Base-by-base conservation (phyloP, 1,284 basidiomycete species). In the Laetiporus sulphureus region DNA sequence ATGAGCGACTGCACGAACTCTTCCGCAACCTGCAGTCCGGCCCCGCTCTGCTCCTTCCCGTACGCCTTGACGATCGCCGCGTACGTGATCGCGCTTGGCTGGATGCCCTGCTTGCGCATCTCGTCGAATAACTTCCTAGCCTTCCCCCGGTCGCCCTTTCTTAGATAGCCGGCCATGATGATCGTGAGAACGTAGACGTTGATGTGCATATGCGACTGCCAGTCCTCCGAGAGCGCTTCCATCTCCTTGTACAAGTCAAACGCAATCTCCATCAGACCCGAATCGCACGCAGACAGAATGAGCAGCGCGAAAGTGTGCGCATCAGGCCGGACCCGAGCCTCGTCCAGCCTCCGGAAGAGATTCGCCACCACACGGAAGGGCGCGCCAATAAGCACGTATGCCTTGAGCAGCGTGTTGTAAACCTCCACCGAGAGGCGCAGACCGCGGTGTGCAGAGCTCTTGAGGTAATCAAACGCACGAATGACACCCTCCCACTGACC, bases 201-300 rank as follows among this genome's bases (percentile, higher is more conserved):
- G 44, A 79, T 57, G 34, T 67, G 56, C 20, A 76, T 45, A 29
- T 67, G 58, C n/a, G 62, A 60, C 31, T 65, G 55, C 51, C 62
- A 60, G 3, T 62, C 50, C 38, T 60, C 50, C 32, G 68, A 52
- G 12, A 68, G 56, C 12, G 57, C 51, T 48, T 83, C 77, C 75
- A 93, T 78, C 57, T 86, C 74, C 22, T 64, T 59, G 54, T 88
- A 86, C 15, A 96, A 67, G 11, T 80, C 70, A 42, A 71, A 64
- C 3, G 91, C 92, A 2, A 78, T 60, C 20, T 70, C 66, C 72
- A 94, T 77, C 36, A 73, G 60, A 3, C 80, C 77, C 13, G 79
- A 68, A 54, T 95, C 89, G 55, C 84, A 88, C 2, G 93, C 88
- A 1, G 88, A 86, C 59, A 91, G 86, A 36, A 96, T 79, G 34